These are phyloP conservation scores for Paramecium sonneborni DNA, from an alignment of 73 alveolate species.

Conservation along the genomic window DNA sequence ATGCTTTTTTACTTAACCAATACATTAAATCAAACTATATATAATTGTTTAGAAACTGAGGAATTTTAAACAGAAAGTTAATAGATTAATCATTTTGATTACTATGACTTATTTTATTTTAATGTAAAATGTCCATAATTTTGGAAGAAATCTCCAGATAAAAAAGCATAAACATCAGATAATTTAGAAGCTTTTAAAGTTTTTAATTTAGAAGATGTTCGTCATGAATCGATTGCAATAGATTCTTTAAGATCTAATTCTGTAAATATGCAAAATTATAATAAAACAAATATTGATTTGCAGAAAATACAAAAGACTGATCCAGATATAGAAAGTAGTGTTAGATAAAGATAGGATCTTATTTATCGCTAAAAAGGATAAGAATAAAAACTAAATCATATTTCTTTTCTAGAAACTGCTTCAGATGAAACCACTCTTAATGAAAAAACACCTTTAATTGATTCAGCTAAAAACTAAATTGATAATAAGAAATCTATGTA, in stretches of 20 bases:
- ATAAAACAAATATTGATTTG: not conserved
- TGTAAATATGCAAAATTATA: not conserved
- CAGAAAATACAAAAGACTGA: not conserved
- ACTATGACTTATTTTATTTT: not conserved
- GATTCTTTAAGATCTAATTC: constrained; percentile 21
- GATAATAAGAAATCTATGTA: not conserved
- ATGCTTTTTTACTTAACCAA: constrained; percentile 26
- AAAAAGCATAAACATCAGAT: constrained; percentile 18
- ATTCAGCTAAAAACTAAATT: not conserved
- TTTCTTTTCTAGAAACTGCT: not conserved
- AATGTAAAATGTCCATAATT: constrained; percentile 1
- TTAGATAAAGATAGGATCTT: not conserved
- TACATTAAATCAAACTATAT: constrained; percentile 5
- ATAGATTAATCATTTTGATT: not conserved
- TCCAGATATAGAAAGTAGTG: not conserved
- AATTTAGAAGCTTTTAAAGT: not conserved
- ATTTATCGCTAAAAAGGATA: not conserved
- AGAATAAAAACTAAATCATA: not conserved
- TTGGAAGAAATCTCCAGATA: constrained; percentile 27
- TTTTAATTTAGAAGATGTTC: not conserved
- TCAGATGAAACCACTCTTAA: not conserved
- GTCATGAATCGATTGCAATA: constrained; percentile 18
- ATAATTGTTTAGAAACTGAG: constrained; percentile 1
- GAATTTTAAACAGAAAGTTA: not conserved
- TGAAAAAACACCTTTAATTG: not conserved